phyloP scores from a whole-genome alignment of 2,329 filamentous ascomycete genomes.

The Trichoderma hamatum region DNA sequence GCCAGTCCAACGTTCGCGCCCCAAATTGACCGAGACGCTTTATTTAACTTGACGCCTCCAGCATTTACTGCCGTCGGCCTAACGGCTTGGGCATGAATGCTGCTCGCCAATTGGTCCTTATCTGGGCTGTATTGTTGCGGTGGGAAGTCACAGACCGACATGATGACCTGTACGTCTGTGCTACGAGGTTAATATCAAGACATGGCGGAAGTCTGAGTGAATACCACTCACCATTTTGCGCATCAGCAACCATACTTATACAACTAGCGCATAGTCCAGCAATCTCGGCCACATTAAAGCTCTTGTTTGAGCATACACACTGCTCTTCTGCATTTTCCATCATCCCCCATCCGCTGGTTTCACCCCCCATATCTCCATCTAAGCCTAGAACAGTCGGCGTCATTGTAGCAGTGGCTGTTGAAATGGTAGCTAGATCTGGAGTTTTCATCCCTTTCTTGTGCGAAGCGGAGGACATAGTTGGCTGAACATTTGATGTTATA shows the following conservation, averaged over 20 bases:
- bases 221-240: conserved; percentile 38
- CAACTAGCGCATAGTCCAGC: conserved; percentile 46
- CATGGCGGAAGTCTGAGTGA: background rate
- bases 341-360: conserved; percentile 24
- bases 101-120: conserved; percentile 39
- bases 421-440: background rate
- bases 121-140: conserved; percentile 36
- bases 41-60: conserved; percentile 25
- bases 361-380: conserved; percentile 8
- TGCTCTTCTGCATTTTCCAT: conserved; percentile 36
- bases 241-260: conserved; percentile 39
- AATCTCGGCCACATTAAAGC: conserved; percentile 46
- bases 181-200: background rate
- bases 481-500: background rate
- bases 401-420: background rate
- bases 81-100: conserved; percentile 42
- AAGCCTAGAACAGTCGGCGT: background rate
- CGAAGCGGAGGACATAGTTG: background rate
- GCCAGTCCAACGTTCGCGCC: background rate
- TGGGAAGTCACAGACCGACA: conserved; percentile 42
- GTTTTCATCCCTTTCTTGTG: background rate
- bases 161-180: conserved; percentile 43
- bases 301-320: conserved; percentile 45
- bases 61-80: conserved; percentile 33
- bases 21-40: background rate